A percentile compares a stretch with the other conserved stretches of the same genome.
Conservation (phyloP, 2,329 filamentous ascomycete species). For the Endoconidiophora polonica region DNA sequence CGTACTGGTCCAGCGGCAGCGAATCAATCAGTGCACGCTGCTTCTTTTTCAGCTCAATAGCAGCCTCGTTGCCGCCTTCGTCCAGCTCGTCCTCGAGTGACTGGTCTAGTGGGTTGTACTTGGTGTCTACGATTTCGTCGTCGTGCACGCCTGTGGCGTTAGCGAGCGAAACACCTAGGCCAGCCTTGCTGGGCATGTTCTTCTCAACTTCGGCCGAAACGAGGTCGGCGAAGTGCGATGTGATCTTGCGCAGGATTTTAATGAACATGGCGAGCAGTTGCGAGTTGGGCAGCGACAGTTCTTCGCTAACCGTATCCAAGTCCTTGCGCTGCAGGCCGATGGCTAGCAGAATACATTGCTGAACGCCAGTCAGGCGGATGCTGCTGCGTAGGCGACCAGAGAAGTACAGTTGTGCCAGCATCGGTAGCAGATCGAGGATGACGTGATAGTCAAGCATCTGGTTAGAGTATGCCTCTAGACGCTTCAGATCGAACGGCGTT, state of each 20-base stretch:
- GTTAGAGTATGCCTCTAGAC: constrained; percentile 86
- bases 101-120: constrained; percentile 53
- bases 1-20: constrained; percentile 67
- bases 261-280: constrained; percentile 95
- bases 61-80: constrained; percentile 63
- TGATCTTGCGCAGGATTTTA: constrained; percentile 83
- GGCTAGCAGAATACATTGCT: constrained; percentile 75
- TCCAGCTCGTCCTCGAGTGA: constrained; percentile 67
- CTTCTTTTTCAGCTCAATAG: constrained; percentile 55
- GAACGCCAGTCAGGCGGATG: constrained; percentile 63
- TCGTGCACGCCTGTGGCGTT: constrained; percentile 50
- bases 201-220: constrained; percentile 58
- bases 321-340: constrained; percentile 84
- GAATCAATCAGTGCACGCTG: constrained; percentile 82
- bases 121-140: constrained; percentile 47
- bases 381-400: constrained; percentile 50
- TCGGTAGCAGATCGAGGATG: constrained; percentile 80
- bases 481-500: constrained; percentile 86
- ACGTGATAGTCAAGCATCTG: constrained; percentile 97
- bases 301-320: constrained; percentile 62
- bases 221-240: constrained; percentile 56
- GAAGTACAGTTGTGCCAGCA: constrained; percentile 72
- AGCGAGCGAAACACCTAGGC: constrained; percentile 39
- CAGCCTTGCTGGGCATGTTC: constrained; percentile 41
- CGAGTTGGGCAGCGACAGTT: constrained; percentile 54